Evolutionary conservation across 768 basidiomycete species (phyloP), one percentile per base, ranked within the genome.

Genomic region (Podaxis sp.): DNA sequence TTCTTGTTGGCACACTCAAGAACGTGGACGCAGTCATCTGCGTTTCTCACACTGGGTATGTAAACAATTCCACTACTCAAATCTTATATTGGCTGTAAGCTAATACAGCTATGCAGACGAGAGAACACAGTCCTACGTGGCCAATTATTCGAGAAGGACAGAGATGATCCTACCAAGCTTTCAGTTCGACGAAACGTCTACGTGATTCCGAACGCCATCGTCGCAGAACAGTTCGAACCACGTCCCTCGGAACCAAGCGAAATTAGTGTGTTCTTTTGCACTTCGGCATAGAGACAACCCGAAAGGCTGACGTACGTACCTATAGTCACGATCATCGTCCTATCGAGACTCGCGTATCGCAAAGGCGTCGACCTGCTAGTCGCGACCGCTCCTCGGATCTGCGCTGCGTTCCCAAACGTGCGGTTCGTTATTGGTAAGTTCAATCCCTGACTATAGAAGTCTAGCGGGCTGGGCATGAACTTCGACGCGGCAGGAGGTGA

Each of bases 361-460:
- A 99, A 99, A 78, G 97, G 97, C 0, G 89, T 99, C 57, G 97
- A 99, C 71, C 84, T 99, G 2, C 85, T 99, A 4, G 92, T 99
- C 0, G 95, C 94, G 1, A 90, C 92, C 0, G 92, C 94, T 0
- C 97, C 97, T 0, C 84, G 88, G 24, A 93, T 99, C 61, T 99
- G 96, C 68, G 82, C 82, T 1, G 77, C 84, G 0, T 96, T 93
- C 72, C 92, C 94, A 0, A 85, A 95, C 64, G 93, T 99, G 53
- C 86, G 87, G 46, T 97, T 99, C 68, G 76, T 99, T 49, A 83
- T 99, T 33, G 96, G 93, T 90, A 61, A 24, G 82, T 68, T 33
- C 15, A 8, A 17, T 36, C 13, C 4, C 17, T 24, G 42, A 24
- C 42, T 12, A 33, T 15, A 38, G 19, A 8, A 62, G 13, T 15